Percentiles rank a stretch among this genome's conserved stretches.
phyloP scores from a whole-genome alignment of 495 filamentous ascomycete species.

The Xylaria grammica region DNA sequence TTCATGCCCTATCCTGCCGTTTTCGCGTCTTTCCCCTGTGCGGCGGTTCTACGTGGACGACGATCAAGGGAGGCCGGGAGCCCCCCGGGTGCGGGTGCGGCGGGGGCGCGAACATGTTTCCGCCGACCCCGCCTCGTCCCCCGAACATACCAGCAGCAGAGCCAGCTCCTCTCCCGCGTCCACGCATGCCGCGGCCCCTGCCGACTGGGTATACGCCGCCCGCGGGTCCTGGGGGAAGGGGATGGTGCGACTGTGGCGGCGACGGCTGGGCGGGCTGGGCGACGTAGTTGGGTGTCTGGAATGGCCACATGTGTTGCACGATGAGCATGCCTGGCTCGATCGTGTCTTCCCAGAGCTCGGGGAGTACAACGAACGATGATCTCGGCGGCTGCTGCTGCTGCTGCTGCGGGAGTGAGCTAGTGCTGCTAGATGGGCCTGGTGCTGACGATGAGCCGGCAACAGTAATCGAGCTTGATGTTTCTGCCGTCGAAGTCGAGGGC shows the following conservation, averaged over 20 bases:
- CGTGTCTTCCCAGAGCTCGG: constrained; percentile 58
- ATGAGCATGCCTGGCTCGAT: constrained; percentile 70
- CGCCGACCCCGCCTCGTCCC: neutral
- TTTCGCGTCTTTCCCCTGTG: constrained; percentile 14
- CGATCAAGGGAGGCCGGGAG: constrained; percentile 2
- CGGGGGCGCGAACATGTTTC: constrained; percentile 21
- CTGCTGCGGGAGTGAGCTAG: constrained; percentile 15
- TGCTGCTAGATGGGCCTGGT: constrained; percentile 7
- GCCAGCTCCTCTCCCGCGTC: constrained; percentile 6
- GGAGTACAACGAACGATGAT: constrained; percentile 52
- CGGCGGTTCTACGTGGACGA: neutral
- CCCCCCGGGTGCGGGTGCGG: neutral
- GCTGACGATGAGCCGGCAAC: constrained; percentile 22
- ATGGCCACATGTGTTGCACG: constrained; percentile 92
- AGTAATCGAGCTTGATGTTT: constrained; percentile 6
- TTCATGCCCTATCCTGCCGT: neutral
- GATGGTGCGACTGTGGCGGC: constrained; percentile 16
- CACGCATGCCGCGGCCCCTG: constrained; percentile 12
- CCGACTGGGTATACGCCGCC: neutral
- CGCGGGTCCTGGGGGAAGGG: neutral
- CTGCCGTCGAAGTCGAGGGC: constrained; percentile 1
- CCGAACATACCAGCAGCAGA: neutral
- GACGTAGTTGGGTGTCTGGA: constrained; percentile 51
- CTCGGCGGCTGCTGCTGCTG: constrained; percentile 5
- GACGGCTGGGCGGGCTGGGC: constrained; percentile 23